Evolutionary conservation across 2,329 filamentous ascomycete species (phyloP).

Genomic region (Colletotrichum melonis): DNA sequence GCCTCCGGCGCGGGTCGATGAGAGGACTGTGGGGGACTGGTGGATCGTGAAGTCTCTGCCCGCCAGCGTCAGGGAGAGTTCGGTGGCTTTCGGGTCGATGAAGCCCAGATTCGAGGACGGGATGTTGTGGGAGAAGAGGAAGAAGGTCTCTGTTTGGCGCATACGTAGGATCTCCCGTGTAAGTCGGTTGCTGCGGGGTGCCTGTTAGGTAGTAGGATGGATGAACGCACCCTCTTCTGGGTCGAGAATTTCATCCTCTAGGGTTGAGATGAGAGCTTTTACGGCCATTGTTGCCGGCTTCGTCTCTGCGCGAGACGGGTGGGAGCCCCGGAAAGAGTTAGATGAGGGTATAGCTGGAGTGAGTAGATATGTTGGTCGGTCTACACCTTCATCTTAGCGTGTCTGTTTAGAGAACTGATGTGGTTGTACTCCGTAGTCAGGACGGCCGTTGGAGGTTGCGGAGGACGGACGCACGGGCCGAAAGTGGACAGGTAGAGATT

Average conservation of each 20-base stretch:
- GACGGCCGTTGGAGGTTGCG: too few species aligned
- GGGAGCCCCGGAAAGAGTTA: too few species aligned
- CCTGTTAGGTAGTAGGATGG: not conserved
- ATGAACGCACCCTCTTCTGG: slow-evolving; percentile 56
- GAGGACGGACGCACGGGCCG: too few species aligned
- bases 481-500: too few species aligned
- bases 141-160: slow-evolving; percentile 78
- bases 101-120: slow-evolving; percentile 86
- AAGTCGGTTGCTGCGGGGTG: not conserved
- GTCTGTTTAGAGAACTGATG: not conserved
- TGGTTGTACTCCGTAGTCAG: too few species aligned
- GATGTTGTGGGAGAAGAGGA: slow-evolving; percentile 82
- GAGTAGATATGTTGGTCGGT: not conserved
- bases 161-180: slow-evolving; percentile 4
- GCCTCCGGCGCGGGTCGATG: slow-evolving; percentile 75
- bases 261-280: slow-evolving; percentile 42
- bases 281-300: slow-evolving; percentile 9
- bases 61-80: slow-evolving; percentile 75
- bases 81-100: slow-evolving; percentile 75
- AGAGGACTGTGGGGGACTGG: slow-evolving; percentile 86
- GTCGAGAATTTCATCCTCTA: slow-evolving; percentile 59
- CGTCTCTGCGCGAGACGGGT: not conserved
- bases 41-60: slow-evolving; percentile 79
- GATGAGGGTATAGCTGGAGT: not conserved
- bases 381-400: not conserved